phyloP scores from a whole-genome alignment of 306 rosid genomes.

The Luffa acutangula region DNA sequence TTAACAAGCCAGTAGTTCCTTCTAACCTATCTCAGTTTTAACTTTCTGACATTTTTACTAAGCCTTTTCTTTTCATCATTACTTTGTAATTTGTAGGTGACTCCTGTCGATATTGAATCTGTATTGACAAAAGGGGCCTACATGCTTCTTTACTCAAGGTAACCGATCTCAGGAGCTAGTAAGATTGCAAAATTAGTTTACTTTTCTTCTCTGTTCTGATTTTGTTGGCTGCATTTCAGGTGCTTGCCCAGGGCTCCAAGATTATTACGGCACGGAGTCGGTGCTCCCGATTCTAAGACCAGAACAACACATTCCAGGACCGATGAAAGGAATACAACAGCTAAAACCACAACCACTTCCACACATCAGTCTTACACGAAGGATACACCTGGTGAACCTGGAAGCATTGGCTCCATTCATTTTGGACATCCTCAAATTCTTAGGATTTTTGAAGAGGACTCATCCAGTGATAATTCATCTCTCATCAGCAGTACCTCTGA shows the following conservation, averaged over 20 bases:
- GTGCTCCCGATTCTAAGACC: conserved; percentile 38
- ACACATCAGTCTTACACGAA: conserved; percentile 19
- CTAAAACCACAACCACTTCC: conserved; percentile 24
- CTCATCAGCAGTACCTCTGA: conserved; percentile 70
- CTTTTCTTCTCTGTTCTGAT: conserved; percentile 10
- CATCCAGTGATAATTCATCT: conserved; percentile 83
- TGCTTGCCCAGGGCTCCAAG: conserved; percentile 92
- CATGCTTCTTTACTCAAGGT: conserved; percentile 95
- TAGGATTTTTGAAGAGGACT: conserved; percentile 61
- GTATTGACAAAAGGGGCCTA: conserved; percentile 81
- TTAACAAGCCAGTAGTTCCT: background rate
- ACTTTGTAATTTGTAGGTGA: conserved; percentile 41
- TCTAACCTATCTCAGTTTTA: background rate
- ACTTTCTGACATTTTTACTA: background rate
- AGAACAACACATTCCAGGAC: conserved; percentile 29
- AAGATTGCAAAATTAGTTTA: background rate
- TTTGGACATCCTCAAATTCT: conserved; percentile 31
- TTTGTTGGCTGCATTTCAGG: conserved; percentile 31
- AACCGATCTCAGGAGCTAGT: conserved; percentile 5
- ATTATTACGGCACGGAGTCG: conserved; percentile 41
- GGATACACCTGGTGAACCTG: conserved; percentile 22
- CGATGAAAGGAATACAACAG: conserved; percentile 24
- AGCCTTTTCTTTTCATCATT: conserved; percentile 9
- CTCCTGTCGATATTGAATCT: conserved; percentile 55
- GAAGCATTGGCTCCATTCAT: conserved; percentile 33